Conservation (phyloP, 78 protist genomes). For the Capsaspora owczarzaki region DNA sequence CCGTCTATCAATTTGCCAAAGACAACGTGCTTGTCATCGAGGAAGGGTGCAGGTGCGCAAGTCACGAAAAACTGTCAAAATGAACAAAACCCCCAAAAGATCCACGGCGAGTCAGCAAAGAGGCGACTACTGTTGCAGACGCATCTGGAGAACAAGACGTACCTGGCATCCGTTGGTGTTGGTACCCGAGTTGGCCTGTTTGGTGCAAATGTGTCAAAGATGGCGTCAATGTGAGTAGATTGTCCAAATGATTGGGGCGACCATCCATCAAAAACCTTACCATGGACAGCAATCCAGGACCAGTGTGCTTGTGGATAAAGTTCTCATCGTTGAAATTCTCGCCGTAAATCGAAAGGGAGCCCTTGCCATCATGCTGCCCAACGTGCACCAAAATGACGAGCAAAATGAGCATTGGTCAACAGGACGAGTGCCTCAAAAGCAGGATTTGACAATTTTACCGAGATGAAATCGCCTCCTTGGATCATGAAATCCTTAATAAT, state of each 20-base stretch:
- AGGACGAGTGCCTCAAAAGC: neutral
- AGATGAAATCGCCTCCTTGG: constrained; percentile 84
- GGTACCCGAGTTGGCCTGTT: constrained; percentile 81
- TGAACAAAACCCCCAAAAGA: neutral
- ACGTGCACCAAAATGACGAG: neutral
- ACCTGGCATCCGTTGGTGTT: constrained; percentile 79
- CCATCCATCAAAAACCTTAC: too few species aligned
- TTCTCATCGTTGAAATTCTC: constrained; percentile 86
- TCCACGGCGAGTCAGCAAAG: constrained; percentile 45
- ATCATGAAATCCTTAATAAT: constrained; percentile 86
- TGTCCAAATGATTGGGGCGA: too few species aligned
- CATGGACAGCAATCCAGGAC: constrained; percentile 84
- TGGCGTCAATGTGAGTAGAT: too few species aligned
- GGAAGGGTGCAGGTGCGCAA: constrained; percentile 51
- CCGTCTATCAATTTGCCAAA: constrained; percentile 74
- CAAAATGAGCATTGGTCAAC: neutral
- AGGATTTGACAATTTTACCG: neutral
- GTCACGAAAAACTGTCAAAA: constrained; percentile 27
- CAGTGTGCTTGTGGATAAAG: constrained; percentile 76
- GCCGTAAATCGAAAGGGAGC: constrained; percentile 76
- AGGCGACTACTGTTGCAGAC: constrained; percentile 80
- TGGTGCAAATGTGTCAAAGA: neutral
- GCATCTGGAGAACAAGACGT: neutral
- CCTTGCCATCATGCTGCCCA: constrained; percentile 76
- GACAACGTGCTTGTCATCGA: constrained; percentile 96